Base-by-base conservation (phyloP, 1,284 basidiomycete species). In the Ustilago crameri region DNA sequence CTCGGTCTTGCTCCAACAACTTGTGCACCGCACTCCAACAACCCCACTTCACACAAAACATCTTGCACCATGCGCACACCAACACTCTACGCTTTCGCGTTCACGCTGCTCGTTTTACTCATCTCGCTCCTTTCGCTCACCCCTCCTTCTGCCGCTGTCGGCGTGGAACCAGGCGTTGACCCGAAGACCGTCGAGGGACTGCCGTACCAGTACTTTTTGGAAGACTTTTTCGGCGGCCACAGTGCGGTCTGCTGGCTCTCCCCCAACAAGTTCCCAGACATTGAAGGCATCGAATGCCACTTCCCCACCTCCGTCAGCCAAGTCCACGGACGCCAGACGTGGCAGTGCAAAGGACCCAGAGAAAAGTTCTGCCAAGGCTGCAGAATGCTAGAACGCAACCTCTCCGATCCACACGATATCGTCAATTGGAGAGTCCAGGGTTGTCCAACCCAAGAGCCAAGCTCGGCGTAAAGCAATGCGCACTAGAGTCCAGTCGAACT, bases 171-270 rank as follows among this genome's bases (percentile, higher is more conserved):
- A 22, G 12, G 42, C 27, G 35, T 51, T n/a, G 50, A 60, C 26
- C 49, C 46, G 5, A 40, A 37, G 2, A 18, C 35, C 7, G 20
- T 67, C 20, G 23, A 57, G 8, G 27, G 48, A 9, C 24, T 53
- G 3, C 65, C 70, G 0, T 73, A 73, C 41, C 70, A 73, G 34
- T 73, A 68, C 47, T 73, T 60, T 46, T 64, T 53, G 43, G 22
- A 23, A 5, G 64, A 67, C 48, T 53, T 60, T 3, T 48, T 58
- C 8, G 60, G 64, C 2, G 60, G 60, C 1, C 17, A 22, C 23
- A 61, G 53, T 15, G 70, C 70, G 5, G 60, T 23, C 1, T 73
- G 70, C 47, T 73, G 70, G 70, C 64, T 73, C 9, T 48, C 50
- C 1, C 48, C 51, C 10, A 24, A 30, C 2, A 50, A 64, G 4